These are phyloP conservation scores for Amyloporia xantha DNA, from an alignment of 768 basidiomycete species.

Conservation along the genomic window DNA sequence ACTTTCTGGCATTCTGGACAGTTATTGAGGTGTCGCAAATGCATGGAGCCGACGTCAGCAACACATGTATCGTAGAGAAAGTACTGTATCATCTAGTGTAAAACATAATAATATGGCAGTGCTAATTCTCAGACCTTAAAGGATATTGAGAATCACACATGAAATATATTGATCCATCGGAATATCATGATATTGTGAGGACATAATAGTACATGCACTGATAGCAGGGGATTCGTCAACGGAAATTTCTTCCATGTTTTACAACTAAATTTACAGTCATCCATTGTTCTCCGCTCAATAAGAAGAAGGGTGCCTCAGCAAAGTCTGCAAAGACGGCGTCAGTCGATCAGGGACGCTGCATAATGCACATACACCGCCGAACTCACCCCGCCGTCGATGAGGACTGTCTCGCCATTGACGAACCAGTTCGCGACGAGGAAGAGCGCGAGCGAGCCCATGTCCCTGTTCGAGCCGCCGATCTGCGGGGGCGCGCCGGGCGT, in stretches of 20 bases:
- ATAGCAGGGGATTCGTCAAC: too few species aligned
- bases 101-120: neutral
- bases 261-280: too few species aligned
- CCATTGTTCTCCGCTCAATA: slow-evolving; percentile 15
- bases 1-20: neutral
- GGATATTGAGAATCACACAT: too few species aligned
- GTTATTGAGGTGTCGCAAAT: neutral
- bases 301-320: slow-evolving; percentile 33
- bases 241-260: neutral
- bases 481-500: slow-evolving; percentile 11
- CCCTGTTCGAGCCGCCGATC: slow-evolving; percentile 31
- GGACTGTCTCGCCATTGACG: slow-evolving; percentile 40
- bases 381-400: slow-evolving; percentile 45
- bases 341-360: neutral
- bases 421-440: slow-evolving; percentile 41
- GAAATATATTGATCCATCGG: too few species aligned
- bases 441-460: slow-evolving; percentile 38
- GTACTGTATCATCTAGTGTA: neutral
- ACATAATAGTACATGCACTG: too few species aligned
- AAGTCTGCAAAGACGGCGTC: slow-evolving; percentile 21
- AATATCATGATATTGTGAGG: too few species aligned
- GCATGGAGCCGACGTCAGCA: neutral
- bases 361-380: neutral
- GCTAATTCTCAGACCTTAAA: neutral
- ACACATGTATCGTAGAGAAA: neutral